Evolutionary conservation across 768 basidiomycete species (phyloP), one percentile per base, ranked within the genome.

Genomic region (Amanita inopinata): DNA sequence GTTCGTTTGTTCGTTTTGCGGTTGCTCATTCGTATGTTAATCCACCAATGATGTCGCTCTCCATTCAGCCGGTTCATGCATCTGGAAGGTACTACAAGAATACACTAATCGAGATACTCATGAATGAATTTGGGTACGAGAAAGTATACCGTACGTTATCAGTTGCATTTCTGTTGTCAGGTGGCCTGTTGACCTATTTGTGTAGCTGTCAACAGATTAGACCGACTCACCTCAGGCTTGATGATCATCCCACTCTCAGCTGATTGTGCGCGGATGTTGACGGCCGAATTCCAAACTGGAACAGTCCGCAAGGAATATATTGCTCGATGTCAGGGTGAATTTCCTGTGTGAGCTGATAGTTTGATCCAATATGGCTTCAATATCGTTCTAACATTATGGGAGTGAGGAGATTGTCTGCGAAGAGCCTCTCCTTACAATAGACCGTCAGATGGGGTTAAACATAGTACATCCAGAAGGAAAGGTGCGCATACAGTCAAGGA

Each of bases 391-490:
- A 35, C 30, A 30, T 10, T 24, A 10, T 38, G 12, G 14, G 41
- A 93, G 92, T 31, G 82, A 74, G 40, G 85, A 92, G 54, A 63
- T 89, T n/a, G 59, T 71, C 0, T 91, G 91, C 47, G 88, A 93
- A 47, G 70, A 90, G 54, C 88, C 91, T 1, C 63, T 99, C 5
- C 61, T 99, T 45, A 92, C 91, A 0, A 80, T 97, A 1, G 96
- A 99, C 61, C 73, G 92, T 39, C 93, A 97, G 57, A 92, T 97
- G 81, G 96, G 96, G 3, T 62, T 99, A 34, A 97, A 97, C 47
- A 83, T 98, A 39, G 88, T 97, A 11, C 90, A 96, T 55, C 90
- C 93, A 0, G 80, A 93, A 44, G 96, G 96, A 32, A 92, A 97
- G 72, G 91, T 89, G 53, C 27, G 62, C 43, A 14, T 27, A 38